phyloP scores from a whole-genome alignment of 192 early-diverging fungal genomes.

The Coemansia sp. region DNA sequence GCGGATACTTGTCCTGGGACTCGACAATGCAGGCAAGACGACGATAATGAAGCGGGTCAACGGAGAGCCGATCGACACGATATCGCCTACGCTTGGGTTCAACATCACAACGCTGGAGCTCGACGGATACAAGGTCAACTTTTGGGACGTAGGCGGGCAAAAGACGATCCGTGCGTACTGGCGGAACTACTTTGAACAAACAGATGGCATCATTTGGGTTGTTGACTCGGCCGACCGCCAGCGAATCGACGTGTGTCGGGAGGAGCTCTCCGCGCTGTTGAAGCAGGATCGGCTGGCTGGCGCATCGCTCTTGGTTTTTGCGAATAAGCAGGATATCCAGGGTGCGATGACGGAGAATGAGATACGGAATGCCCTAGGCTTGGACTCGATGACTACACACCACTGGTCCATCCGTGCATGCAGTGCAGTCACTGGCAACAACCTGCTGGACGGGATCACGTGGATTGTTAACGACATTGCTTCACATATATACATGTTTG shows the following conservation, averaged over 20 bases:
- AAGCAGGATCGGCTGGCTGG: slow-evolving; percentile 94
- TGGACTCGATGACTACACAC: slow-evolving; percentile 77
- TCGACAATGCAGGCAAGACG: slow-evolving; percentile 99
- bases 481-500: slow-evolving; percentile 78
- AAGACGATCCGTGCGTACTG: slow-evolving; percentile 96
- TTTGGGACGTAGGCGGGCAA: slow-evolving; percentile 98
- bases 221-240: slow-evolving; percentile 90
- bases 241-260: slow-evolving; percentile 75
- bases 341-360: slow-evolving; percentile 72
- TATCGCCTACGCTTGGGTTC: slow-evolving; percentile 96
- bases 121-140: slow-evolving; percentile 74
- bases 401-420: slow-evolving; percentile 93
- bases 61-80: slow-evolving; percentile 85
- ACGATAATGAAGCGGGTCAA: slow-evolving; percentile 96
- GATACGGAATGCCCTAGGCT: slow-evolving; percentile 68
- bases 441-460: slow-evolving; percentile 87
- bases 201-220: slow-evolving; percentile 97
- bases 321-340: slow-evolving; percentile 96
- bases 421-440: slow-evolving; percentile 72
- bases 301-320: slow-evolving; percentile 90
- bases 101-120: slow-evolving; percentile 91
- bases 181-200: slow-evolving; percentile 99
- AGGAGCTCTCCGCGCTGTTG: slow-evolving; percentile 75
- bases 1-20: slow-evolving; percentile 89
- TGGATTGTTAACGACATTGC: slow-evolving; percentile 94